Evolutionary conservation across 495 filamentous ascomycete genomes (phyloP).

Genomic region (Penicillium taxi): DNA sequence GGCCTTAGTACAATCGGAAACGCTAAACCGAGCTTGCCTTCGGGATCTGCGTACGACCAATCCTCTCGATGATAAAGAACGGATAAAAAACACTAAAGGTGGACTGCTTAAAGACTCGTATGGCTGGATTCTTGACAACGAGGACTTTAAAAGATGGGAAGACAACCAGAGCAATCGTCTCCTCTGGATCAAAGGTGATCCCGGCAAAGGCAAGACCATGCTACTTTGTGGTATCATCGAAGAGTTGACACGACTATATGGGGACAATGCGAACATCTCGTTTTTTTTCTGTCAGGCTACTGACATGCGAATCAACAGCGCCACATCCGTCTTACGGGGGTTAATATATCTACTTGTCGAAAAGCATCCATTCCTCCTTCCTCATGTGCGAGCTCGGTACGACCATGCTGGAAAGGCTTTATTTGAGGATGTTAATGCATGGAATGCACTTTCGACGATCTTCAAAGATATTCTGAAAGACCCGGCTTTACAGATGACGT

Average conservation of each 20-base stretch:
- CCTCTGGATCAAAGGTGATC: conserved; percentile 24
- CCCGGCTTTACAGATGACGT: conserved; percentile 15
- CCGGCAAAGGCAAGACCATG: conserved; percentile 33
- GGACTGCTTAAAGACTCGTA: conserved; percentile 34
- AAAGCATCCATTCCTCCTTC: conserved; percentile 25
- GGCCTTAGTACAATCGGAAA: conserved; percentile 6
- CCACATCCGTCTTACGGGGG: conserved; percentile 33
- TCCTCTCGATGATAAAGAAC: conserved; percentile 31
- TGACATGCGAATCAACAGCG: conserved; percentile 26
- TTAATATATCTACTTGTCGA: conserved; percentile 33
- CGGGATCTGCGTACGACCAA: conserved; percentile 20
- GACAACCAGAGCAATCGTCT: not conserved
- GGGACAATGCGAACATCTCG: conserved; percentile 15
- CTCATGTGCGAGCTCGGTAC: conserved; percentile 15
- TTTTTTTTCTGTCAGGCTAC: conserved; percentile 45
- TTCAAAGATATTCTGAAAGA: conserved; percentile 30
- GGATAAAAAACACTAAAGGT: conserved; percentile 18
- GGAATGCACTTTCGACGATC: conserved; percentile 20
- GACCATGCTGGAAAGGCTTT: conserved; percentile 11
- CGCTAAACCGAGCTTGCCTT: conserved; percentile 3
- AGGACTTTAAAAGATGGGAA: conserved; percentile 23
- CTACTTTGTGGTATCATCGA: conserved; percentile 37
- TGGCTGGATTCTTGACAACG: conserved; percentile 34
- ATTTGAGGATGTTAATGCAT: conserved; percentile 31
- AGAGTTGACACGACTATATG: conserved; percentile 15